Evolutionary conservation across 352 stramenopile genomes (phyloP), one percentile per base, ranked within the genome.

Genomic region (Pythium phragmitis): DNA sequence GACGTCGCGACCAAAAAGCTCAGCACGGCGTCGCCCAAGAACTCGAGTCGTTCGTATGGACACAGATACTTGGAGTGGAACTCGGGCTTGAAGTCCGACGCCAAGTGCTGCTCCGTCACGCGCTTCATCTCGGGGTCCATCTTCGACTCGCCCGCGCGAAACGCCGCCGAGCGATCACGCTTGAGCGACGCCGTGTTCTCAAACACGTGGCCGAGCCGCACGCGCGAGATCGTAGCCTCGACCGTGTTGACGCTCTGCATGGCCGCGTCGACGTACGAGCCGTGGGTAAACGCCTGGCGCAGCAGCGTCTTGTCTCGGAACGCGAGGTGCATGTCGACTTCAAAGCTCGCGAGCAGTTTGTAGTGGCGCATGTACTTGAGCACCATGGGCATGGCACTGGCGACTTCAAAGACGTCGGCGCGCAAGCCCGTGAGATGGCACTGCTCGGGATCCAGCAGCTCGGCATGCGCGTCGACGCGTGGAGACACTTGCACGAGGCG

Each of bases 181-280:
- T 94, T 92, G 2, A 91, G 67, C 26, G 63, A 74, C 11, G 43
- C 67, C 17, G 76, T 72, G 58, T 92, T 88, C 41, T 89, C 70
- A 60, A 94, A 94, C 3, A 89, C 67, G 42, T 94, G 82, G 7
- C 77, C 87, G 28, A 94, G 61, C 4, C 79, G 78, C 30, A 94
- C 84, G n/a, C 85, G 80, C 0, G 85, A 88, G 47, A 79, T 76
- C 28, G 84, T 91, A 8, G 77, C 84, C 60, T 94, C 85, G 1
- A 81, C 74, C 9, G 85, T 92, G 63, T 94, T 94, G 13, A 92
- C 84, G 64, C 74, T 92, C 61, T 93, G 86, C 82, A 94, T 91
- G 23, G 84, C 87, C 13, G 89, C 67, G 21, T 96, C 87, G 19
- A 96, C 71, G 42, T 92, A 93, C 28, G 87, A 96, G 11, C 71